Evolutionary conservation across 1,284 basidiomycete species (phyloP).

Genomic region (Sanghuangporus sanghuang): DNA sequence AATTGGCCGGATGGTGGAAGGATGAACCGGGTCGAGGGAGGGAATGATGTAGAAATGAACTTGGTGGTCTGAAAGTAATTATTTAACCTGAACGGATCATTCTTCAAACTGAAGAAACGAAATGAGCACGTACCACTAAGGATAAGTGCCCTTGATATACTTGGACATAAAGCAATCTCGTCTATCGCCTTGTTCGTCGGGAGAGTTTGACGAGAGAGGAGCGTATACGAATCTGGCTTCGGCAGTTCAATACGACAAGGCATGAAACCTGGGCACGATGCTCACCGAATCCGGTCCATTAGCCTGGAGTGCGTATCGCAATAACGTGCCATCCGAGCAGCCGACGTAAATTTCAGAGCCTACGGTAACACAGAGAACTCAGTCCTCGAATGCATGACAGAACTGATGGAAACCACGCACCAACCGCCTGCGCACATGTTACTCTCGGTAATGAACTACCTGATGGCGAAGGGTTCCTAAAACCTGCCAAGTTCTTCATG

Average conservation of each 20-base stretch:
- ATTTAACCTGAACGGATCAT: background rate
- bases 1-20: slow-evolving; percentile 60
- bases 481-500: background rate
- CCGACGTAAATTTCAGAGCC: slow-evolving; percentile 74
- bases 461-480: background rate
- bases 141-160: slow-evolving; percentile 65
- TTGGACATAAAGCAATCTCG: slow-evolving; percentile 73
- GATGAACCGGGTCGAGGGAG: slow-evolving; percentile 65
- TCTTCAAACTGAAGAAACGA: background rate
- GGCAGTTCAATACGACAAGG: background rate
- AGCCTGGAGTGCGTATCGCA: slow-evolving; percentile 60
- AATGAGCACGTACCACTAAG: slow-evolving; percentile 51
- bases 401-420: slow-evolving; percentile 5
- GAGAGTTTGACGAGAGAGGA: slow-evolving; percentile 63
- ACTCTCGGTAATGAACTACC: slow-evolving; percentile 8
- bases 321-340: slow-evolving; percentile 65
- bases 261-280: slow-evolving; percentile 4
- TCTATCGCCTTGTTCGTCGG: slow-evolving; percentile 63
- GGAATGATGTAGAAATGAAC: slow-evolving; percentile 79
- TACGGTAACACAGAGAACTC: slow-evolving; percentile 18
- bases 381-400: background rate
- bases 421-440: slow-evolving; percentile 9
- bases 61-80: slow-evolving; percentile 56
- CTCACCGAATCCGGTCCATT: slow-evolving; percentile 48
- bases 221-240: slow-evolving; percentile 58